These are phyloP conservation scores for Cytospora leucostoma DNA, from an alignment of 2,329 filamentous ascomycete species.

Conservation along the genomic window DNA sequence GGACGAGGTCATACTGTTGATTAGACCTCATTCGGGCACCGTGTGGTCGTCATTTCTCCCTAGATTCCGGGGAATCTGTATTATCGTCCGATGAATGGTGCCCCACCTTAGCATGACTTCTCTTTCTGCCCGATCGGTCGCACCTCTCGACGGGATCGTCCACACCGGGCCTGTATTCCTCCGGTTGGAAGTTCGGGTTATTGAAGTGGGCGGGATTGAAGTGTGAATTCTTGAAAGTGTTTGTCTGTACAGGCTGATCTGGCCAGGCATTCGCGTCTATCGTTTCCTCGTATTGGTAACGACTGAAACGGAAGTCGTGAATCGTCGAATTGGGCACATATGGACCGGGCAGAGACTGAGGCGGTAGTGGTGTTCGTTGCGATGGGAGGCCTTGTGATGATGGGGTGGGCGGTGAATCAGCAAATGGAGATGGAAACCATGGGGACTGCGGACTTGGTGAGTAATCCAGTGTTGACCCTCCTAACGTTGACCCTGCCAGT, in stretches of 20 bases:
- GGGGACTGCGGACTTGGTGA: constrained; percentile 38
- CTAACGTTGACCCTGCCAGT: no score
- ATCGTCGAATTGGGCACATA: constrained; percentile 35
- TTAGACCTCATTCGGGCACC: not conserved
- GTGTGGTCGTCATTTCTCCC: constrained; percentile 19
- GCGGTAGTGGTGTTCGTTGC: constrained; percentile 35
- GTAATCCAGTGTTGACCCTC: constrained; percentile 35
- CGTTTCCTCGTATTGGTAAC: constrained; percentile 49
- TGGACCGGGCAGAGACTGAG: constrained; percentile 36
- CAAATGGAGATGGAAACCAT: constrained; percentile 41
- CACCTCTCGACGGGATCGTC: constrained; percentile 35
- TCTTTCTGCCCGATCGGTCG: constrained; percentile 21
- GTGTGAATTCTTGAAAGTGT: constrained; percentile 66
- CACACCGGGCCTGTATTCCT: constrained; percentile 49
- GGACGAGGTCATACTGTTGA: not conserved
- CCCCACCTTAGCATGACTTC: constrained; percentile 18
- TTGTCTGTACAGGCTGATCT: constrained; percentile 55
- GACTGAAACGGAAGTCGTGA: constrained; percentile 54
- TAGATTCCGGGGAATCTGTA: constrained; percentile 1
- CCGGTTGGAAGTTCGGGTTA: constrained; percentile 62
- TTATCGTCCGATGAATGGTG: constrained; percentile 15
- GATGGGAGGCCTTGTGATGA: constrained; percentile 27
- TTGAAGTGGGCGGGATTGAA: constrained; percentile 69
- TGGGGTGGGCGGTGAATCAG: constrained; percentile 34
- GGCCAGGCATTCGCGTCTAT: constrained; percentile 37